Evolutionary conservation across 1,139 yeast genomes (phyloP).

Genomic region (Schizosaccharomyces versatilis): DNA sequence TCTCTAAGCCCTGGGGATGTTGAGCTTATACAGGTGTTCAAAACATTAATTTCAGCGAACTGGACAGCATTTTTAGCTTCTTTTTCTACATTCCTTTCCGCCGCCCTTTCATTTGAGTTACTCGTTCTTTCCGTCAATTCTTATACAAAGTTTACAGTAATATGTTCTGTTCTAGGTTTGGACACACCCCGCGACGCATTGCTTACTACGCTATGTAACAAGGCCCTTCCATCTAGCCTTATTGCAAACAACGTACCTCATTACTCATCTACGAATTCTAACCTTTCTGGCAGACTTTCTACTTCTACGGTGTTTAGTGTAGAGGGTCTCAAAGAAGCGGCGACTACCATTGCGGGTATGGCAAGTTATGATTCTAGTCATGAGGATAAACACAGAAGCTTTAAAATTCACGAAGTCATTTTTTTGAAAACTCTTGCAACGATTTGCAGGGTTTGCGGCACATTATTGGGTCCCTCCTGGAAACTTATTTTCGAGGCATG

Average conservation of each 20-base stretch:
- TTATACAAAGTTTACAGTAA: neutral
- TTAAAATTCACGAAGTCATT: neutral
- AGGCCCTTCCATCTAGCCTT: neutral
- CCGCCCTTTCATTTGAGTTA: neutral
- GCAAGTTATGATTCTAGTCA: neutral
- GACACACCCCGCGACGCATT: conserved; percentile 1
- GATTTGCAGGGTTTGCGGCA: neutral
- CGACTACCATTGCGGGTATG: neutral
- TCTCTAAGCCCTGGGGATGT: too few relatives aligned
- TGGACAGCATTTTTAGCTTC: neutral
- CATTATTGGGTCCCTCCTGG: neutral
- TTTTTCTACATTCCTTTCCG: neutral
- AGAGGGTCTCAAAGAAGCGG: conserved; percentile 1
- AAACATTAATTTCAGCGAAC: neutral
- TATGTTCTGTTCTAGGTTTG: neutral
- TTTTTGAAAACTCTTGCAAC: neutral
- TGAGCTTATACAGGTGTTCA: too few relatives aligned
- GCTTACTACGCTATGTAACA: neutral
- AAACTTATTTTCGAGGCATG: neutral
- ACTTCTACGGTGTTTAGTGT: conserved; percentile 1
- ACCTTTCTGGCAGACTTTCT: neutral
- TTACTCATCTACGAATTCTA: neutral
- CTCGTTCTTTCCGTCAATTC: neutral
- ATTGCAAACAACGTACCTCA: neutral
- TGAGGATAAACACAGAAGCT: neutral